Evolutionary conservation across 179 eudicot species (phyloP), one percentile per base, ranked within the genome.

Genomic region (Heliamphora pulchella): DNA sequence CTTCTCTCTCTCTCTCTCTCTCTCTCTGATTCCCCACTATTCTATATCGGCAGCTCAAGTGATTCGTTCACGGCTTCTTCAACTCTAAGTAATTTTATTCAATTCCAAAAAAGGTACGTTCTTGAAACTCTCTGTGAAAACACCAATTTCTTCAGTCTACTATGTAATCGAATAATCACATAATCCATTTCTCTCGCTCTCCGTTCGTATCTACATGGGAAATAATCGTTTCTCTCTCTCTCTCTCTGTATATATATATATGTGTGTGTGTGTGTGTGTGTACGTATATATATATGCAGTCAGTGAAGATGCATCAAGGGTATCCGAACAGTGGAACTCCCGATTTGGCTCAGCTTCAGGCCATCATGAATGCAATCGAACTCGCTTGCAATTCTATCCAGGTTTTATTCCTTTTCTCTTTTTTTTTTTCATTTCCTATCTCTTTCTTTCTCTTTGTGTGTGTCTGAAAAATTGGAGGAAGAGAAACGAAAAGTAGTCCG

Each of bases 311-410:
- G 88, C 61, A 83, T 57, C 87, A 84, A 71, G 85, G 78, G 74
- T 57, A 69, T 50, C 74, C 61, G 53, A 74, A 74, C 74, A 20
- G 55, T 47, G 84, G 82, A 18, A 44, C 83, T 20, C 79, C 82
- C 17, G 94, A 94, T 86, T 82, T 94, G 82, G 86, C 83, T 71
- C 94, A 89, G 82, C 89, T 96, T 78, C 96, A 91, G 85, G 90
- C 99, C 17, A 81, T 91, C 75, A 96, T 94, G 98, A 92, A 82
- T 20, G 72, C 91, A 0, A 88, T 96, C 74, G 99, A 96, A 84
- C 53, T 85, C 43, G 97, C 98, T 86, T 96, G 98, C 87, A 83
- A 82, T 86, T 91, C 97, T 11, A 91, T 96, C 77, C 98, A 96
- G 97, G 99, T 91, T 47, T 66, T 70, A 1, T 59, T 74, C 20